phyloP scores from a whole-genome alignment of 768 basidiomycete species.

The Psilocybe tampanensis region DNA sequence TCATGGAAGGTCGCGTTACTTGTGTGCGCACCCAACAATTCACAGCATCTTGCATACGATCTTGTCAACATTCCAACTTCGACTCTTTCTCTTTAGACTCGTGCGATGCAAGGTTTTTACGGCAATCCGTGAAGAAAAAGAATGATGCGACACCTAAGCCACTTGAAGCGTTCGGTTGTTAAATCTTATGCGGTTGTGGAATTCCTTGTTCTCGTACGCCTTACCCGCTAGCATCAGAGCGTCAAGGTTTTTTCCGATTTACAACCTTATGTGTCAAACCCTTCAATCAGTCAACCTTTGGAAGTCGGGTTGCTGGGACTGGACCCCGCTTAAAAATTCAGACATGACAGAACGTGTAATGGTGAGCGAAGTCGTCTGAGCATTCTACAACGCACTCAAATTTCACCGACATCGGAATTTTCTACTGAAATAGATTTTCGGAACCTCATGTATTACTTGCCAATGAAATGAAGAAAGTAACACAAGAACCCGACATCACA shows the following conservation, averaged over 20 bases:
- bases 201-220: not conserved
- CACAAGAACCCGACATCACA: conserved; percentile 3
- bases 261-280: not conserved
- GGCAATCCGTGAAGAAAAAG: not conserved
- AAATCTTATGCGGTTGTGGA: conserved; percentile 2
- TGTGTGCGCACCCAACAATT: too few relatives aligned
- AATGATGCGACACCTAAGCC: not conserved
- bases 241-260: not conserved
- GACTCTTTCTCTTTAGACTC: not conserved
- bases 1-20: not conserved
- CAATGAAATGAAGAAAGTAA: not conserved
- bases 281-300: not conserved
- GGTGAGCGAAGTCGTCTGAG: not conserved
- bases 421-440: not conserved
- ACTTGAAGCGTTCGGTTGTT: not conserved
- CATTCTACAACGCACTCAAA: not conserved
- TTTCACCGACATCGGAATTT: not conserved
- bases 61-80: too few relatives aligned
- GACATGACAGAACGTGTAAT: conserved; percentile 1
- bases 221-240: not conserved
- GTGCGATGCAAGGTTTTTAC: not conserved
- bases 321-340: conserved; percentile 9
- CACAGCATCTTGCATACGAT: too few relatives aligned
- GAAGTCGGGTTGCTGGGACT: not conserved
- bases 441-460: conserved; percentile 3